Conservation (phyloP, 2,329 filamentous ascomycete species). For the Ceratocystis harringtonii region DNA sequence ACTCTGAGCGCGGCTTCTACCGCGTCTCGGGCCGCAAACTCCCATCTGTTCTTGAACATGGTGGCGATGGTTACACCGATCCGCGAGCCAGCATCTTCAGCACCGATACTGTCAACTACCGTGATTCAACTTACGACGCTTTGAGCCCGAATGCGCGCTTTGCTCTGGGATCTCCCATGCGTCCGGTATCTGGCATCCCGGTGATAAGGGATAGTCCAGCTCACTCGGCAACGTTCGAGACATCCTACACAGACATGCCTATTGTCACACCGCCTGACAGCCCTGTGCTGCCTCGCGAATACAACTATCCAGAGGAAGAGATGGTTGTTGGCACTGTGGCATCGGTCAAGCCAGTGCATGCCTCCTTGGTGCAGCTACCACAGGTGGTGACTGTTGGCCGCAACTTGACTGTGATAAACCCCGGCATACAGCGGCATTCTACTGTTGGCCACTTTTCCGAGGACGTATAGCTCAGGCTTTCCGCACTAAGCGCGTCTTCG, state of each 20-base stretch:
- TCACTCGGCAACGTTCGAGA: conserved; percentile 28
- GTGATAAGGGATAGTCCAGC: conserved; percentile 51
- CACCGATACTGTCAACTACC: conserved; percentile 17
- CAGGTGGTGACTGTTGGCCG: conserved; percentile 13
- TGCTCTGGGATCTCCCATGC: conserved; percentile 42
- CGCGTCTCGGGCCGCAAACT: conserved; percentile 51
- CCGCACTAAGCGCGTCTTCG: too few species aligned
- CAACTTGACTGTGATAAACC: conserved; percentile 13
- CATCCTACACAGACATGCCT: neutral
- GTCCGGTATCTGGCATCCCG: conserved; percentile 44
- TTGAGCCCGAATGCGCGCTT: conserved; percentile 28
- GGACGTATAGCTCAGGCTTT: conserved; percentile 11
- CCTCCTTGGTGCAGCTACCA: conserved; percentile 1
- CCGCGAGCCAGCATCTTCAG: conserved; percentile 32
- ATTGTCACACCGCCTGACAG: conserved; percentile 4
- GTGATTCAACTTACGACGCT: conserved; percentile 24
- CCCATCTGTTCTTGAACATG: conserved; percentile 44
- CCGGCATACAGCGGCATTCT: conserved; percentile 14
- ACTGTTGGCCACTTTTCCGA: conserved; percentile 15
- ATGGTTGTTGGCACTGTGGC: neutral
- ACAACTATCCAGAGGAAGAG: neutral
- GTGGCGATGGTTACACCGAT: conserved; percentile 49
- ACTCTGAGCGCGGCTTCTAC: conserved; percentile 45
- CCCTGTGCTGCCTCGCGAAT: neutral
- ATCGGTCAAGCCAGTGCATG: neutral